Evolutionary conservation across 2,329 filamentous ascomycete species (phyloP), one percentile per base, ranked within the genome.

Genomic region (Cadophora malorum): DNA sequence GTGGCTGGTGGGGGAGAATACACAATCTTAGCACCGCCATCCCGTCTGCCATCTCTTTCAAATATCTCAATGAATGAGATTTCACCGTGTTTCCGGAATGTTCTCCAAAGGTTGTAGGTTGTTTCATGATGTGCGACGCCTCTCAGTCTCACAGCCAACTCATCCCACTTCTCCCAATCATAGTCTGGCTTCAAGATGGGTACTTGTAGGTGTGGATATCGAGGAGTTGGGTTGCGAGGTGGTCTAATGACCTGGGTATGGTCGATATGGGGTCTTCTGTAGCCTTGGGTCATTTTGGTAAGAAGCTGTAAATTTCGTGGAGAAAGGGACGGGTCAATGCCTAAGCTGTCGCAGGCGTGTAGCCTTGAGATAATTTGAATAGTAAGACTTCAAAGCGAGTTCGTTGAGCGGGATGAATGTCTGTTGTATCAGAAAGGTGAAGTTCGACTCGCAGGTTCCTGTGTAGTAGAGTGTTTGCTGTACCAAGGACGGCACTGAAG

Each of bases 61-160:
- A 81, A 83, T 1, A 91, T 79, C 16, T 90, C 86, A 45, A 92
- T 85, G 45, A 79, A 84, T 3, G 78, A 78, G 14, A 92, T 82
- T 6, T 79, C 79, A 0, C 89, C 88, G 67, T 87, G 80, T 0
- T 73, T 68, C 1, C 79, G 76, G 69, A 93, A 86, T 21, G 82
- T 82, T 2, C 80, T 74, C 76, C 84, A 87, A 1, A 92, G 74
- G 19, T 83, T 78, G 31, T 75, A 77, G 0, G 81, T 79, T 0
- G 79, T 82, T 0, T 80, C 76, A 8, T 77, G 72, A 0, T 41
- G 12, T 0, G 81, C 80, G 4, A 86, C 68, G 6, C 67, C 66
- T 25, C 31, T 50, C 4, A 77, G 3, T 50, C 59, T 73, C 56
- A 77, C 33, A 1, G 69, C 55, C 8, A 76, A 8, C 33, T 74